Percentiles rank a stretch among this genome's conserved stretches.
Conservation (phyloP, 2,329 filamentous ascomycete species). For the Teratosphaeria destructans region DNA sequence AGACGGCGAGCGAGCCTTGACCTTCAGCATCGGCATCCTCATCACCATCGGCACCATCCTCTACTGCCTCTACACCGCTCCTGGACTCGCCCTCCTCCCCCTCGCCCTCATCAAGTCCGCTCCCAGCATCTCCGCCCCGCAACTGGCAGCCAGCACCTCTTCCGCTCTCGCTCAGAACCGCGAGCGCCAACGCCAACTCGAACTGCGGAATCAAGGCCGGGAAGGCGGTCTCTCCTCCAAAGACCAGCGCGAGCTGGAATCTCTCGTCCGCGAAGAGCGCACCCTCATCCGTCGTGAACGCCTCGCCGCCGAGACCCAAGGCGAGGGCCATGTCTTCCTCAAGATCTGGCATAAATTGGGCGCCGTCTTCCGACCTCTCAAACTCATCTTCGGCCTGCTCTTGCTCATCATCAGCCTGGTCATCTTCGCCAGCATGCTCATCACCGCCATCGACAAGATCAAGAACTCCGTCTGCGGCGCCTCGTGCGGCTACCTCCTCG, state of each 20-base stretch:
- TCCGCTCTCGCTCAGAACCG: conserved; percentile 77
- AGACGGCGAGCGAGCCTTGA: conserved; percentile 83
- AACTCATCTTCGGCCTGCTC: conserved; percentile 73
- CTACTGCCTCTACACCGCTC: conserved; percentile 80
- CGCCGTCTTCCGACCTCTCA: conserved; percentile 75
- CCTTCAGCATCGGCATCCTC: conserved; percentile 80
- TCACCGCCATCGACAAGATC: conserved; percentile 92
- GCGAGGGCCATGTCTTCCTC: conserved; percentile 64
- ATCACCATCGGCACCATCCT: conserved; percentile 77
- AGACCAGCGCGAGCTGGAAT: conserved; percentile 79
- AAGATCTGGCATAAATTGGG: conserved; percentile 69
- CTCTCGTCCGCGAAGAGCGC: conserved; percentile 78
- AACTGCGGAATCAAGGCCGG: conserved; percentile 70
- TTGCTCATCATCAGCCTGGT: conserved; percentile 64
- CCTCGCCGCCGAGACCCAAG: conserved; percentile 70
- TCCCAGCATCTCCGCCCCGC: conserved; percentile 72
- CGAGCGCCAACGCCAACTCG: conserved; percentile 83
- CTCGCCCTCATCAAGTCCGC: conserved; percentile 87
- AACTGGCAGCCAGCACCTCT: conserved; percentile 64
- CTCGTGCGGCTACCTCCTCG: conserved; percentile 85
- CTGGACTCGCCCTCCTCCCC: conserved; percentile 79
- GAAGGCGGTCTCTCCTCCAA: conserved; percentile 67
- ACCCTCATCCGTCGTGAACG: conserved; percentile 83
- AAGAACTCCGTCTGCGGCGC: conserved; percentile 89
- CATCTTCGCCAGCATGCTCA: conserved; percentile 84